Percentiles rank a stretch among this genome's conserved stretches.
Evolutionary conservation across 1,284 basidiomycete genomes (phyloP).

Genomic region (Quambalaria eucalypti): DNA sequence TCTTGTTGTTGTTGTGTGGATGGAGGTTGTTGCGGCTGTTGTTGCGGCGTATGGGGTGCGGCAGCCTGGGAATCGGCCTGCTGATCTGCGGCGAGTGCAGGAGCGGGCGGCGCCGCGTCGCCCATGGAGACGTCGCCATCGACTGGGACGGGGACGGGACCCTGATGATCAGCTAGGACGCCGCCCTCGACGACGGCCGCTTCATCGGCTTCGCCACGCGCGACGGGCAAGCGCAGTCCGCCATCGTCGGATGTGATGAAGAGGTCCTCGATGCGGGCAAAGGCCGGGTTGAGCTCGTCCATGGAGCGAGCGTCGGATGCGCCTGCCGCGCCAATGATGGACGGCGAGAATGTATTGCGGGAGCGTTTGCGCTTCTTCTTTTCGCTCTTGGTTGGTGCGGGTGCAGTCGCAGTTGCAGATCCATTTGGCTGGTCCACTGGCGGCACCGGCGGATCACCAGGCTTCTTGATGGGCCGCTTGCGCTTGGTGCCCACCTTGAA

Average conservation of each 20-base stretch:
- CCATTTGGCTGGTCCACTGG: background rate
- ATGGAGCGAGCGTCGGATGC: background rate
- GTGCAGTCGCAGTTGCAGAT: background rate
- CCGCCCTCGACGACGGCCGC: background rate
- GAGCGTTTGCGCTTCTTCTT: background rate
- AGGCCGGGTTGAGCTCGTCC: conserved; percentile 24
- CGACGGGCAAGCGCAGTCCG: conserved; percentile 26
- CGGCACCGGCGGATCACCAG: no score
- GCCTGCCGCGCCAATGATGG: background rate
- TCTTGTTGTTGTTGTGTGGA: no score
- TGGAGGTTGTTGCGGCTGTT: background rate
- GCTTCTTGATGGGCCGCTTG: background rate
- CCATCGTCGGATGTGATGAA: conserved; percentile 33
- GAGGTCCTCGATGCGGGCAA: conserved; percentile 35
- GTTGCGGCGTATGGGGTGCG: background rate
- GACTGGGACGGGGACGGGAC: background rate
- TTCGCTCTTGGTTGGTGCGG: background rate
- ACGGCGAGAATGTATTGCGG: background rate
- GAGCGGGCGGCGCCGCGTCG: background rate
- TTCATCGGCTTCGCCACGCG: background rate
- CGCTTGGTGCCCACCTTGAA: background rate
- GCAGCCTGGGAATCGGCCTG: background rate
- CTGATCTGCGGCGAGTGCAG: background rate
- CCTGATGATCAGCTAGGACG: background rate
- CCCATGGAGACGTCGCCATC: background rate